Evolutionary conservation across 2,329 filamentous ascomycete genomes (phyloP), one percentile per base, ranked within the genome.

Genomic region (Hirsutella rhossiliensis): DNA sequence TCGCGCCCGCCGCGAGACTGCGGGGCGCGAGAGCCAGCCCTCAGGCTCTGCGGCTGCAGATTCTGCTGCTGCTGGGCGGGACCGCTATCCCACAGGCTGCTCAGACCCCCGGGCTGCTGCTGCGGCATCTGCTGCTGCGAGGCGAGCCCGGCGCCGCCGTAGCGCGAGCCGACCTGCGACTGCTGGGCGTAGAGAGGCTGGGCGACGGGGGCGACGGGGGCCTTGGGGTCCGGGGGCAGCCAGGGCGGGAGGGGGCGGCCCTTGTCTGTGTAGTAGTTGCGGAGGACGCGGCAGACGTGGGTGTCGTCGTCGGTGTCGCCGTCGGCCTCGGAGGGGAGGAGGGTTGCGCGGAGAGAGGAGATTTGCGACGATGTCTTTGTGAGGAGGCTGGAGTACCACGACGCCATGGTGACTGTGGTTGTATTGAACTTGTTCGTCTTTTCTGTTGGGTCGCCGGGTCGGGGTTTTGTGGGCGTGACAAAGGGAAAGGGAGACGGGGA

Each of bases 201-300:
- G 15, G 18, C 32, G 23, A 23, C 9, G 30, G 30, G 75, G 69
- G 37, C 79, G 78, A 4, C 76, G 39, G 56, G 46, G 11, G 60
- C 62, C 64, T 87, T 90, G n/a, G 87, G 89, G 62, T 95, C 87
- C 6, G 86, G 82, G 8, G 89, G 87, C 8, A 97, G 80, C 90
- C 92, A 97, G 53, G 72, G 66, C 1, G 92, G 92, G 50, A 89
- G 84, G 2, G 80, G 73, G 19, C 82, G 80, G 53, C 83, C 85
- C 59, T 94, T 92, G 62, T 97, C 89, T 42, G 72, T 78, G 72
- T 98, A 97, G 73, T 97, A 95, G 54, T 80, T 83, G 56, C 92
- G 84, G 23, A 98, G 78, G 31, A 94, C 88, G 56, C 92, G 86
- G 65, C 87, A 94, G 57, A 97, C 84, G 68, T 97, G 88, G 3